Conservation (phyloP, 345 rosid genomes). For the Syzygium aqueum region DNA sequence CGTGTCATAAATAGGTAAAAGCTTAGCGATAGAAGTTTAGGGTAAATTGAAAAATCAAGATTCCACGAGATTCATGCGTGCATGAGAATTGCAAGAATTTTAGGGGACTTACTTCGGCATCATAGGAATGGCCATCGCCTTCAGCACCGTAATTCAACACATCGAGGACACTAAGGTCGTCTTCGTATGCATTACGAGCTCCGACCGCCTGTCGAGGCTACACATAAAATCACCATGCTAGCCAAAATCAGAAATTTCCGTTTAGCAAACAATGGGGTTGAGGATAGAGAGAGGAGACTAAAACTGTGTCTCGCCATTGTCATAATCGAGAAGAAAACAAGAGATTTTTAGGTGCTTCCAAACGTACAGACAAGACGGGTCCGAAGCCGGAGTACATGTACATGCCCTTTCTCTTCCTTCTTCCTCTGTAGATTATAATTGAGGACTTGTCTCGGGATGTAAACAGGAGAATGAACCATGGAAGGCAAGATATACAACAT, state of each 20-base stretch:
- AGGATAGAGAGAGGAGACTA: neutral
- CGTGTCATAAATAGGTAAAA: no score
- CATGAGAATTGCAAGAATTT: neutral
- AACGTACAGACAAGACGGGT: neutral
- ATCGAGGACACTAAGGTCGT: neutral
- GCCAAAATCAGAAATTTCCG: neutral
- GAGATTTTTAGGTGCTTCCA: neutral
- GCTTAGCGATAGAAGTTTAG: no score
- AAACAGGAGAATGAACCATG: neutral
- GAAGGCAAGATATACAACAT: neutral
- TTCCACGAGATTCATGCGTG: neutral
- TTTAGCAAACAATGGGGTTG: neutral
- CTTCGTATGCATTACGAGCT: neutral
- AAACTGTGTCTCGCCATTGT: neutral
- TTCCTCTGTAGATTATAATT: neutral
- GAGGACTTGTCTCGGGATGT: neutral
- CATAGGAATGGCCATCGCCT: constrained; percentile 14
- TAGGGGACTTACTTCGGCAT: neutral
- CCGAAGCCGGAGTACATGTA: neutral
- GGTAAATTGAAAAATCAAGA: no score
- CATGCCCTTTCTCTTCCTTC: neutral
- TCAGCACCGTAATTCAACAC: constrained; percentile 10
- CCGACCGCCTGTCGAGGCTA: neutral
- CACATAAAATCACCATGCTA: neutral
- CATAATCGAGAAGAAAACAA: neutral